These are phyloP conservation scores for Pugionium dolabratum DNA, from an alignment of 345 rosid species.

Conservation along the genomic window DNA sequence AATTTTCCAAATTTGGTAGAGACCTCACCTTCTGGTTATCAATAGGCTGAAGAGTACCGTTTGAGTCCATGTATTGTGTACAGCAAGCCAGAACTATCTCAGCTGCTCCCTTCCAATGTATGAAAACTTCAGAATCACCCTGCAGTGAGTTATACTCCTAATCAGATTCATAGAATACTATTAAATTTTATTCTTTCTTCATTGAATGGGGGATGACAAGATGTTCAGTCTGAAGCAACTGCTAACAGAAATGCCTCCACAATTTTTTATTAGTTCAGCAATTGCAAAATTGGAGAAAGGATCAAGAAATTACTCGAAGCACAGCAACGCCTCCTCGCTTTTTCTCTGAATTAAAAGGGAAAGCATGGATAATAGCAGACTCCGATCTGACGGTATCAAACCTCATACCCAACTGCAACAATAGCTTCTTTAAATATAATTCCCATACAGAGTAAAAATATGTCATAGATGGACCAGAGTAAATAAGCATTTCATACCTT, in stretches of 20 bases:
- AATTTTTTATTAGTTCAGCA: too few species aligned
- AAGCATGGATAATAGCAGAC: conserved; percentile 76
- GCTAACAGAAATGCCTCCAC: too few species aligned
- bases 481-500: conserved; percentile 51
- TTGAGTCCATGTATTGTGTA: conserved; percentile 67
- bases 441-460: conserved; percentile 1
- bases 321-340: conserved; percentile 98
- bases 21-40: conserved; percentile 64
- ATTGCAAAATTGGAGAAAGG: too few species aligned
- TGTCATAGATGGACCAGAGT: conserved; percentile 19
- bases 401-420: conserved; percentile 89
- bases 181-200: conserved; percentile 8
- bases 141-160: conserved; percentile 34
- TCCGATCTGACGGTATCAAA: conserved; percentile 69
- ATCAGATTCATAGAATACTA: conserved; percentile 16
- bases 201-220: conserved; percentile 7
- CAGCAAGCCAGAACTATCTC: conserved; percentile 91
- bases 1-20: background rate
- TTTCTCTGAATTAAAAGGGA: conserved; percentile 97
- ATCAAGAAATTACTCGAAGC: too few species aligned
- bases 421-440: conserved; percentile 28
- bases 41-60: conserved; percentile 56
- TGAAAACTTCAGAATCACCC: conserved; percentile 71
- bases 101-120: conserved; percentile 99
- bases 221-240: background rate